Conservation (phyloP, 352 stramenopile species). For the Phytophthora lateralis region DNA sequence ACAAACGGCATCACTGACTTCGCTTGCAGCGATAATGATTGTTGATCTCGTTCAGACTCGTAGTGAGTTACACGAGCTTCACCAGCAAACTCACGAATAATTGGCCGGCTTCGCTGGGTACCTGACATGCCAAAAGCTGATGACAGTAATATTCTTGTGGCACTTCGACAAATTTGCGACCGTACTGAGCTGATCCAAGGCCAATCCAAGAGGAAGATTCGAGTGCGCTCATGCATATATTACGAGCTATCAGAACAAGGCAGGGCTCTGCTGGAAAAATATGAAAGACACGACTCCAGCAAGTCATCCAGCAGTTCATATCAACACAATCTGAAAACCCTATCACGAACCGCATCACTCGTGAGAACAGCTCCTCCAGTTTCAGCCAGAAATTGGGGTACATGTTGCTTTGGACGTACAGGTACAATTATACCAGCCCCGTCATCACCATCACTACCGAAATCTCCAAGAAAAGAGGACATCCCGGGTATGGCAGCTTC, state of each 20-base stretch:
- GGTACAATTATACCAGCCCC: neutral
- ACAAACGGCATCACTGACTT: neutral
- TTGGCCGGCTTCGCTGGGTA: neutral
- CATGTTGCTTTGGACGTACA: neutral
- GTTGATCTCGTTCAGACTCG: conserved; percentile 7
- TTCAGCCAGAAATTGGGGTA: neutral
- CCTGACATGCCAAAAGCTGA: neutral
- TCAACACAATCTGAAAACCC: conserved; percentile 5
- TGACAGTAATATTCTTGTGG: neutral
- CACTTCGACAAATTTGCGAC: neutral
- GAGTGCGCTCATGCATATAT: conserved; percentile 18
- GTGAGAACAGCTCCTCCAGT: neutral
- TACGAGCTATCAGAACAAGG: conserved; percentile 11
- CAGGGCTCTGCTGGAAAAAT: neutral
- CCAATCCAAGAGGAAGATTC: neutral
- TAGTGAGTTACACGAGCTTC: conserved; percentile 11
- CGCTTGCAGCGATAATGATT: conserved; percentile 5
- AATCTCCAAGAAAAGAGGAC: neutral
- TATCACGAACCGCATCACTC: neutral
- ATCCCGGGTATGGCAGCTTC: neutral
- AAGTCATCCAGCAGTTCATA: conserved; percentile 1
- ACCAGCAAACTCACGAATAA: conserved; percentile 8
- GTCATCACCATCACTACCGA: neutral
- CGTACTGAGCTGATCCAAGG: neutral
- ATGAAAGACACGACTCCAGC: neutral